Evolutionary conservation across 768 basidiomycete genomes (phyloP), one percentile per base, ranked within the genome.

Genomic region (Leccinum variicolor): DNA sequence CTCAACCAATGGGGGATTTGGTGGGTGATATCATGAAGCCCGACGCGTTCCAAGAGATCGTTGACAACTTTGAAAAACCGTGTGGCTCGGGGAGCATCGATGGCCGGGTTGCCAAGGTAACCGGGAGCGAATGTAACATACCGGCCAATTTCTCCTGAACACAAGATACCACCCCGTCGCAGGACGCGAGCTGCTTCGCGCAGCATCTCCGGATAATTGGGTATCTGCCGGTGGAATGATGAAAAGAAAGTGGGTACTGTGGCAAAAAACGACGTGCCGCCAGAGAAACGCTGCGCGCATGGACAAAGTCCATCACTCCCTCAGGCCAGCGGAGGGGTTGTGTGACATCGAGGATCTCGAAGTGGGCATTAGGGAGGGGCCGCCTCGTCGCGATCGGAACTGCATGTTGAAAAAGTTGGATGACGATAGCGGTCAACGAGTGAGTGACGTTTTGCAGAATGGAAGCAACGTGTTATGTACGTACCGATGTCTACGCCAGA

Each of bases 401-500:
- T 92, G 66, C 11, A 34, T 14, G 29, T 53, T 23, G 56, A 64
- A 55, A 52, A 19, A 29, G 47, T 64, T 56, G 48, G 36, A 31
- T 14, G 31, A 28, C 28, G 41, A 52, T 41, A 60, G 41, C 28
- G 53, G 51, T 19, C 17, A n/a, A 54, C 53, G 52, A 54, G 62
- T 62, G 49, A 58, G 61, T 46, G 29, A 53, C 56, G 53, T 31
- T 55, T 48, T 54, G 60, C 46, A 45, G 52, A 47, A 50, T 53
- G 45, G 45, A 63, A 55, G 36, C 28, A 57, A 60, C 51, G 59
- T 59, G 52, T 31, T 53, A 9, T 52, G 36, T 62, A 69, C 80
- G 64, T 70, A 91, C 90, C 90, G 62, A 90, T 86, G 73, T 93
- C 91, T 52, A 90, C 70, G 43, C 87, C 91, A 62, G 80, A 76